phyloP scores from a whole-genome alignment of 2,329 filamentous ascomycete genomes.

The Claviceps digitariae region DNA sequence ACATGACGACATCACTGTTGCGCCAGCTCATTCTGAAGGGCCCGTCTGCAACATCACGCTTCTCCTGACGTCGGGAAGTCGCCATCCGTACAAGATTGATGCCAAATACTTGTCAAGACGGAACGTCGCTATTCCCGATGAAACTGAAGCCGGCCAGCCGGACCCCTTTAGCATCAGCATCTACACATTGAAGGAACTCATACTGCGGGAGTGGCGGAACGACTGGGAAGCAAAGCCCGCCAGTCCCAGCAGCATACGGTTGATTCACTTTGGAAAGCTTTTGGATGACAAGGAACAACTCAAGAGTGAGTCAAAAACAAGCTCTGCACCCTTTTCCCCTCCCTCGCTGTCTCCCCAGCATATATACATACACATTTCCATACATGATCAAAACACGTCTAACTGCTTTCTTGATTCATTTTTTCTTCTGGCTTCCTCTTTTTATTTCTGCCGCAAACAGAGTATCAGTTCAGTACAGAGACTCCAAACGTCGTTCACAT shows the following conservation, averaged over 20 bases:
- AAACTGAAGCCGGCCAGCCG: conserved; percentile 41
- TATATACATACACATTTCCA: background rate
- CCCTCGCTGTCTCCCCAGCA: background rate
- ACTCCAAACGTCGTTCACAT: conserved; percentile 83
- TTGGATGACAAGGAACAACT: conserved; percentile 78
- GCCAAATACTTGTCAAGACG: conserved; percentile 73
- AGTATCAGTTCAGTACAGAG: conserved; percentile 64
- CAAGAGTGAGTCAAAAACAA: conserved; percentile 50
- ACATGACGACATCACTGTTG: conserved; percentile 26
- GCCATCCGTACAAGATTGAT: conserved; percentile 84
- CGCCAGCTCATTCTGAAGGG: conserved; percentile 16
- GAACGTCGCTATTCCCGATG: conserved; percentile 60
- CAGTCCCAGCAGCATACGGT: conserved; percentile 74
- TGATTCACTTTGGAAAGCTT: conserved; percentile 86
- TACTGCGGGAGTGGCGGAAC: conserved; percentile 81
- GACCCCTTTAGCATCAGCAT: conserved; percentile 86
- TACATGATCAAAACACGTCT: background rate
- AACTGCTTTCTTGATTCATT: background rate
- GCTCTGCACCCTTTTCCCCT: background rate
- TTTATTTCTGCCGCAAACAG: conserved; percentile 28
- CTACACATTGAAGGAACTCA: conserved; percentile 87
- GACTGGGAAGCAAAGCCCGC: conserved; percentile 83
- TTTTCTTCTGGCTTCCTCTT: background rate
- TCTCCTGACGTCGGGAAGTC: conserved; percentile 64
- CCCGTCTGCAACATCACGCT: conserved; percentile 63